Base-by-base conservation (phyloP, 1,284 basidiomycete genomes). In the Moesziomyces antarcticus region DNA sequence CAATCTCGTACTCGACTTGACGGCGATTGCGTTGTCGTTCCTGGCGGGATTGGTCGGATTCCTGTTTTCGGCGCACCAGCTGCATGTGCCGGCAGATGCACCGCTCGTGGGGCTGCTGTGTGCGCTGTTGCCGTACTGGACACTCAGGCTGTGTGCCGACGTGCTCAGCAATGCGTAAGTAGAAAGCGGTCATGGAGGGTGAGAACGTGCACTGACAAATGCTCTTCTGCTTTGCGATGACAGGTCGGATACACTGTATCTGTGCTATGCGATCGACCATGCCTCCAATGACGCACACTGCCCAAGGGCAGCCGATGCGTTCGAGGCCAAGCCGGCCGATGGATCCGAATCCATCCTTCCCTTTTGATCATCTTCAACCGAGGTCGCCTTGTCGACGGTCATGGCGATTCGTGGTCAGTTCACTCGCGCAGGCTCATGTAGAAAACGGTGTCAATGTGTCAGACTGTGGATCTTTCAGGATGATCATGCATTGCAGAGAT, bases 221-320 rank as follows among this genome's bases (percentile, higher is more conserved):
- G 10, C 37, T 18, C n/a, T 5, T 21, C 30, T 20, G 16, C 22
- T n/a, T 37, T 27, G 25, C 25, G 25, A 27, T 27, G 13, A 1
- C 40, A 3, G n/a, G 11, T 63, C 92, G 60, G 93, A 95, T 80
- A 91, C 93, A 3, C 81, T 95, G 53, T 95, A 93, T 81, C 87
- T 95, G 43, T 95, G 93, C 80, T 93, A 93, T 81, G 92, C 92
- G 76, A 92, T 95, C 55, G 93, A 94, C 81, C 89, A 90, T 73
- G 91, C 92, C 51, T 85, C 87, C 13, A 67, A 69, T 49, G 70
- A 72, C 27, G 64, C 65, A 37, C 65, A 72, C 20, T 73, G 71
- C 44, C 71, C 71, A 16, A 73, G 62, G 16, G 71, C 66, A 18
- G 57, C 57, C 10, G 50, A 65, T 25, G 71, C 71, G 1, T 73